A percentile compares a stretch with the other conserved stretches of the same genome.
Evolutionary conservation across 2,329 filamentous ascomycete species (phyloP).

Genomic region (Penicillium brasilianum): DNA sequence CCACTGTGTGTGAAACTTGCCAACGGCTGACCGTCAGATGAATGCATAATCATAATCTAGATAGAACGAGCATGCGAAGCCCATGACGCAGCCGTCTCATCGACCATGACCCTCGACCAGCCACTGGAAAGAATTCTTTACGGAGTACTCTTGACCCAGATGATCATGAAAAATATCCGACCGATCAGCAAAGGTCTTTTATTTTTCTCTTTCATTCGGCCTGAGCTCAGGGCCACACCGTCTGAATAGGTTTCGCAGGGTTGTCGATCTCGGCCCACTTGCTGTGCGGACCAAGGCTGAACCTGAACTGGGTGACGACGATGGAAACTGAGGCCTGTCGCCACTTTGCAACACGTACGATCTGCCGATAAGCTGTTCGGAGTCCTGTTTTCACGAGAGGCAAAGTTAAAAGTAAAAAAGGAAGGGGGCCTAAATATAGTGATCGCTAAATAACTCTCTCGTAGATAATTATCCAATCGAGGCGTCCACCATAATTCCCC

Average conservation of each 20-base stretch:
- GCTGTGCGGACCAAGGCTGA: background rate
- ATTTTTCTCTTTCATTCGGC: background rate
- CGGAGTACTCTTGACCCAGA: background rate
- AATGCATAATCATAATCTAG: slow-evolving; percentile 24
- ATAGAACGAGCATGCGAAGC: slow-evolving; percentile 20
- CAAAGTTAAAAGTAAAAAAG: no score
- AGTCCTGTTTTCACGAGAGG: slow-evolving; percentile 1
- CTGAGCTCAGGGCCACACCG: slow-evolving; percentile 18
- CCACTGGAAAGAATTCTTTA: background rate
- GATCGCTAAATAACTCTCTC: no score
- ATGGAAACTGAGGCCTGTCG: background rate
- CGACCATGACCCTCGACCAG: background rate
- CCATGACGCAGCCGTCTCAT: slow-evolving; percentile 27
- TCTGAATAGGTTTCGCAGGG: slow-evolving; percentile 13
- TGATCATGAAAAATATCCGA: background rate
- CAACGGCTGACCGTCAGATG: background rate
- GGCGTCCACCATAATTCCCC: background rate
- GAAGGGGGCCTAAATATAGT: no score
- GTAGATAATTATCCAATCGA: background rate
- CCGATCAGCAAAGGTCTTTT: background rate
- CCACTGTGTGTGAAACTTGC: slow-evolving; percentile 9
- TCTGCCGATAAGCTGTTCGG: slow-evolving; percentile 25
- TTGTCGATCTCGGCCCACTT: slow-evolving; percentile 30
- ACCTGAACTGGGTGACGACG: background rate
- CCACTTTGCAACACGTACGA: background rate